A percentile compares a stretch with the other conserved stretches of the same genome.
phyloP scores from a whole-genome alignment of 345 rosid species.

The Syzygium oleosum region DNA sequence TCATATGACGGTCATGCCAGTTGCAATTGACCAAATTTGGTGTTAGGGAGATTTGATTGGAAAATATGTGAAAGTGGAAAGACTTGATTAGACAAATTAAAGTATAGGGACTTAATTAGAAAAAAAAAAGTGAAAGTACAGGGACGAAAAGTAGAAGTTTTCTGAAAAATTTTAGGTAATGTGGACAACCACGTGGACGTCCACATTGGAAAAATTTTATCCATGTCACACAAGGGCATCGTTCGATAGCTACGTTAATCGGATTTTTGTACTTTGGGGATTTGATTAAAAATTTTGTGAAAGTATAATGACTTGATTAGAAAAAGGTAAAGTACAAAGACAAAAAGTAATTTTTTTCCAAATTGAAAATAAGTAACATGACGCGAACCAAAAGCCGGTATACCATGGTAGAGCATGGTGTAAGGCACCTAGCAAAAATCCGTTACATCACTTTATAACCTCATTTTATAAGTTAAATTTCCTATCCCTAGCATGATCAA shows the following conservation, averaged over 20 bases:
- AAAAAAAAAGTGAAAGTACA: not conserved
- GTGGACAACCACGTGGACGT: not conserved
- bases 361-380: not conserved
- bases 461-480: not conserved
- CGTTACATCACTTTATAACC: not conserved
- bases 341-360: not conserved
- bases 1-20: rapidly evolving
- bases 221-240: rapidly evolving
- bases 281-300: not conserved
- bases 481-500: not conserved
- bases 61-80: not conserved
- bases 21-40: not conserved
- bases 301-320: not conserved
- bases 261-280: not conserved
- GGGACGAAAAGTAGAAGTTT: not conserved
- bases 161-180: not conserved
- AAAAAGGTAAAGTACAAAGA: not conserved
- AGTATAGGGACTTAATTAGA: rapidly evolving
- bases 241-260: rapidly evolving
- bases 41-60: rapidly evolving
- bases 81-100: not conserved
- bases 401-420: not conserved
- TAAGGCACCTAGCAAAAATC: not conserved
- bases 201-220: not conserved
- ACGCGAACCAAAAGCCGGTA: not conserved